A percentile compares a stretch with the other conserved stretches of the same genome.
phyloP scores from a whole-genome alignment of 73 alveolate genomes.

The Paramecium sexaurelia region DNA sequence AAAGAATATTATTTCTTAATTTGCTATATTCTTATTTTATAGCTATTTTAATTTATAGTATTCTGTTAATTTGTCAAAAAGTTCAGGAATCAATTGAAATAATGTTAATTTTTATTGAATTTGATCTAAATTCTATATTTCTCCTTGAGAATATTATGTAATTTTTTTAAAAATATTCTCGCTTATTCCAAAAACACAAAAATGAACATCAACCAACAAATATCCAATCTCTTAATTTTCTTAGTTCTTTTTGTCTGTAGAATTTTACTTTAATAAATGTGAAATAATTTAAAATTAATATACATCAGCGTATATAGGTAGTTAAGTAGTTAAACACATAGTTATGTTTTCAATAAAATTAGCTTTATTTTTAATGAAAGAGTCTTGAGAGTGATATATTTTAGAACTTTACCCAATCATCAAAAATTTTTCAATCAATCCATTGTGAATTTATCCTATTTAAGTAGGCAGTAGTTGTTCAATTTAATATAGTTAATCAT shows the following conservation, averaged over 20 bases:
- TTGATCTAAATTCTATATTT: neutral
- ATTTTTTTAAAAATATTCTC: neutral
- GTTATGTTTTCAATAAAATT: neutral
- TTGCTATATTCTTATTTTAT: neutral
- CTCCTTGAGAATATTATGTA: neutral
- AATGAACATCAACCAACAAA: neutral
- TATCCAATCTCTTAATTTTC: neutral
- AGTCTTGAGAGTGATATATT: neutral
- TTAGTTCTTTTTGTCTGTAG: neutral
- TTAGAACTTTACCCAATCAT: neutral
- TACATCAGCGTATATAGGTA: neutral
- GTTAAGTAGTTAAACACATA: neutral
- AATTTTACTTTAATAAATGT: neutral
- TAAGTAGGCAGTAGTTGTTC: neutral
- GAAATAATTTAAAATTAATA: neutral
- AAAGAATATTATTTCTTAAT: neutral
- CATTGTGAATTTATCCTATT: conserved; percentile 3
- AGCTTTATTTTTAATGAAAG: neutral
- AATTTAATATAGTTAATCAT: neutral
- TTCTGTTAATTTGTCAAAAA: neutral
- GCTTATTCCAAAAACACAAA: neutral
- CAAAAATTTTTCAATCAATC: neutral
- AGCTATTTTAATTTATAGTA: neutral
- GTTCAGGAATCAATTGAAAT: neutral
- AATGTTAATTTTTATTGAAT: neutral